Base-by-base conservation (phyloP, 179 eudicot genomes). In the Vitellaria paradoxa region DNA sequence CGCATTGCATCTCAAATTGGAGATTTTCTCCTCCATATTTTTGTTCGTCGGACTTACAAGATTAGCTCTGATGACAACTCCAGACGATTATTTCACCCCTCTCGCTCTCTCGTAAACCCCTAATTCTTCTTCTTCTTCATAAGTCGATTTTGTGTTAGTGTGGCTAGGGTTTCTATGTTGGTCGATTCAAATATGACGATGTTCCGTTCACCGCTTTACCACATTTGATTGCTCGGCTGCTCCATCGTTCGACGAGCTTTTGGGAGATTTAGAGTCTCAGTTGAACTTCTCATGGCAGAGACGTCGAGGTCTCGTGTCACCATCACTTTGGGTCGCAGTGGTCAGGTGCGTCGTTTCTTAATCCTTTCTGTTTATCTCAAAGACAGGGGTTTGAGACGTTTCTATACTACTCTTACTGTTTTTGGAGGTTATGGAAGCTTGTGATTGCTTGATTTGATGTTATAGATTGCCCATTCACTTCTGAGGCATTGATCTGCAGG, bases 241-340 rank as follows among this genome's bases (percentile, higher is more conserved):
- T 42, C 5, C 18, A 55, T 15, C 60, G 7, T 13, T 55, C 20
- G 60, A 13, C 60, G 15, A 55, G 60, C 6, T 15, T 65, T 65
- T n/a, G 50, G 21, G 6, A 47, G 60, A 20, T 46, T 23, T 57
- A 2, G 46, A 24, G 49, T 12, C 26, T 47, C 40, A 30, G 42
- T 66, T 7, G 70, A 65, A 65, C 69, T 12, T 67, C 26, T n/a
- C 52, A 92, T 92, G 97, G 82, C 92, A 59, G 91, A 85, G 70
- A 68, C 78, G 84, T 76, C 88, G 60, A 80, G 89, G 81, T 82
- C 97, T 74, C 88, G 77, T 26, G 86, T 92, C 45, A 92, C 91
- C 40, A 86, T 92, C 75, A 90, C 94, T 69, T 81, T 92, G 46
- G 94, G 97, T 20, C 85, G 86, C 37, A 75, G 78, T 72, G 90